Evolutionary conservation across 192 early-diverging fungal genomes (phyloP).

Genomic region (Mortierella antarctica): DNA sequence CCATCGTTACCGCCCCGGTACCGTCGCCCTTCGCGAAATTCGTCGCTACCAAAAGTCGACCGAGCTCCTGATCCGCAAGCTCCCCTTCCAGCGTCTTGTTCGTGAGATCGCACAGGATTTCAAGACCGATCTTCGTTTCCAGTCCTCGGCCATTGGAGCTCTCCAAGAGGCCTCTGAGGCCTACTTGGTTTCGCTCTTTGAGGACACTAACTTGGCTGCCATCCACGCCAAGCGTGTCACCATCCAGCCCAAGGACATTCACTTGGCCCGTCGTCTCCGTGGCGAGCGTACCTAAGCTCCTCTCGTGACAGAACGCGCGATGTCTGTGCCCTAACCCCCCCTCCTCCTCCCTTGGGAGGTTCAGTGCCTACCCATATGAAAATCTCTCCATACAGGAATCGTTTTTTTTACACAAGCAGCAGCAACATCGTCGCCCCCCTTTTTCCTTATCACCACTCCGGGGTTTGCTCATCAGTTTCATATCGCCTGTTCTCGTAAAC

Average conservation of each 20-base stretch:
- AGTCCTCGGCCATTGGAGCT: slow-evolving; percentile 98
- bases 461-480: too few species aligned
- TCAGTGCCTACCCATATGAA: too few species aligned
- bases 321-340: not conserved
- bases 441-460: too few species aligned
- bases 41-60: slow-evolving; percentile 97
- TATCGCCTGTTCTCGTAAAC: too few species aligned
- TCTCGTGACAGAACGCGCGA: slow-evolving; percentile 46
- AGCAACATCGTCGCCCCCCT: too few species aligned
- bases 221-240: slow-evolving; percentile 99
- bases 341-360: too few species aligned
- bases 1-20: slow-evolving; percentile 90
- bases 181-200: slow-evolving; percentile 90
- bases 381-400: too few species aligned
- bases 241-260: slow-evolving; percentile 99
- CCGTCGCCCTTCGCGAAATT: slow-evolving; percentile 92
- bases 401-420: too few species aligned
- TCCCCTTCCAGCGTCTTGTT: slow-evolving; percentile 95
- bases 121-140: slow-evolving; percentile 99
- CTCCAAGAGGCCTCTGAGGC: slow-evolving; percentile 99
- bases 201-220: slow-evolving; percentile 99
- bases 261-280: slow-evolving; percentile 96
- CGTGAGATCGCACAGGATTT: slow-evolving; percentile 99
- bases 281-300: slow-evolving; percentile 83
- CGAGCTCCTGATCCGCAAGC: slow-evolving; percentile 93